Percentiles rank a stretch among this genome's conserved stretches.
These are phyloP conservation scores for Hemisphaericaspora subhashii DNA, from an alignment of 1,139 yeast species.

Conservation along the genomic window DNA sequence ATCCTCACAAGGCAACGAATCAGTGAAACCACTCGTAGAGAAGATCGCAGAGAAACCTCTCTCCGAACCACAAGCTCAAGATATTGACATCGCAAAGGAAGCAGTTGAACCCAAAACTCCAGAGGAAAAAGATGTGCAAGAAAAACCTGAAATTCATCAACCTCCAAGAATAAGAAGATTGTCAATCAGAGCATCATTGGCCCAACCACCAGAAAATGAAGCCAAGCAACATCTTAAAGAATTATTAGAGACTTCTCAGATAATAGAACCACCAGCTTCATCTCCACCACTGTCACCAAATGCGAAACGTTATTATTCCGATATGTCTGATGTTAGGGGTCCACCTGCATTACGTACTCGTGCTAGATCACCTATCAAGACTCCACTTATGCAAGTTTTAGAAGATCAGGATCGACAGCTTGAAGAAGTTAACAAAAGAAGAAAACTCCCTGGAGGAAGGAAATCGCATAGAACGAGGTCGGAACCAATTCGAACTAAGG, in stretches of 20 bases:
- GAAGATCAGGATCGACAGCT: slow-evolving; percentile 18
- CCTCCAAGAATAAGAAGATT: not conserved
- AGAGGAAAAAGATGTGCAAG: not conserved
- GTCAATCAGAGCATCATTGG: not conserved
- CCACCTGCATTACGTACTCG: slow-evolving; percentile 42
- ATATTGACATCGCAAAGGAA: not conserved
- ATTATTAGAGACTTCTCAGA: not conserved
- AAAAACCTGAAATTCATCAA: no score
- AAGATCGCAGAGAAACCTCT: no score
- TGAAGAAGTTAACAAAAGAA: slow-evolving; percentile 20
- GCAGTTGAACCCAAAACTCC: not conserved
- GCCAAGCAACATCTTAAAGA: not conserved
- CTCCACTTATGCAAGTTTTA: slow-evolving; percentile 30
- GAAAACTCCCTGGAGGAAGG: slow-evolving; percentile 9
- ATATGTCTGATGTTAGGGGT: slow-evolving; percentile 15
- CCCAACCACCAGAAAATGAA: not conserved
- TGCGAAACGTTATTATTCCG: not conserved
- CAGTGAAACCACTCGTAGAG: no score
- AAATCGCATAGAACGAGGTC: slow-evolving; percentile 9
- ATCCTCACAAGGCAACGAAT: no score
- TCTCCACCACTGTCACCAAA: not conserved
- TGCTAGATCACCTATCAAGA: slow-evolving; percentile 44
- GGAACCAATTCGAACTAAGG: slow-evolving; percentile 7
- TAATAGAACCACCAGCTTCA: not conserved
- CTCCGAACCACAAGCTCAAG: no score